These are phyloP conservation scores for Russula ochroleuca DNA, from an alignment of 768 basidiomycete species.

Conservation along the genomic window DNA sequence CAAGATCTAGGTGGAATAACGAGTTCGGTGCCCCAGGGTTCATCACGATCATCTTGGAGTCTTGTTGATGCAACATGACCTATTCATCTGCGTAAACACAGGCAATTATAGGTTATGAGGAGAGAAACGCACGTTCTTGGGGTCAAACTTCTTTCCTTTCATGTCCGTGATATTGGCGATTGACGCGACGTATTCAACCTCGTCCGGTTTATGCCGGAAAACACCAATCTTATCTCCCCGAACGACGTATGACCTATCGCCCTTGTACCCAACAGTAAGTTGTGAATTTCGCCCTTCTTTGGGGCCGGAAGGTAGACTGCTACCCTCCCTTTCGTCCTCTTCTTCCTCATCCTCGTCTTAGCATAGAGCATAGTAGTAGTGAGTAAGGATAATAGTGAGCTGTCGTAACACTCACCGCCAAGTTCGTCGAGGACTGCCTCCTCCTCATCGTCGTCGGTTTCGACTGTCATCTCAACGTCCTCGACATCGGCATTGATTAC, in stretches of 20 bases:
- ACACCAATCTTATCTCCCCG: conserved; percentile 90
- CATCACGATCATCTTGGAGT: conserved; percentile 91
- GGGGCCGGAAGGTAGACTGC: conserved; percentile 24
- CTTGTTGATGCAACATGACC: conserved; percentile 97
- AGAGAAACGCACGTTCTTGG: conserved; percentile 61
- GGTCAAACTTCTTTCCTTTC: conserved; percentile 80
- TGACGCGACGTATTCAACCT: conserved; percentile 81
- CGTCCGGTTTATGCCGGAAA: conserved; percentile 68
- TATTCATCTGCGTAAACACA: conserved; percentile 33
- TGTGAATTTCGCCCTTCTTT: conserved; percentile 78
- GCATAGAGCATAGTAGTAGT: neutral
- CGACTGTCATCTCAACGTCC: conserved; percentile 79
- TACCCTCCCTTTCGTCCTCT: conserved; percentile 32
- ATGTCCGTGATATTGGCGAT: conserved; percentile 79
- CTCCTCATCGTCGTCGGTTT: conserved; percentile 71
- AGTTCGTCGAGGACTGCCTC: conserved; percentile 70
- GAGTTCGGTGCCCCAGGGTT: conserved; percentile 77
- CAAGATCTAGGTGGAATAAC: conserved; percentile 86
- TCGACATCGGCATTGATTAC: conserved; percentile 69
- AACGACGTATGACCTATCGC: conserved; percentile 90
- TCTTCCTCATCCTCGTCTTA: conserved; percentile 24
- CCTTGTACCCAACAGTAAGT: conserved; percentile 91
- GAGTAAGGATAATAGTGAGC: neutral
- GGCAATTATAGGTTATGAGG: conserved; percentile 15
- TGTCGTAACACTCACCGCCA: conserved; percentile 46